Evolutionary conservation across 495 filamentous ascomycete species (phyloP), one percentile per base, ranked within the genome.

Genomic region (Neurospora tetraspora): DNA sequence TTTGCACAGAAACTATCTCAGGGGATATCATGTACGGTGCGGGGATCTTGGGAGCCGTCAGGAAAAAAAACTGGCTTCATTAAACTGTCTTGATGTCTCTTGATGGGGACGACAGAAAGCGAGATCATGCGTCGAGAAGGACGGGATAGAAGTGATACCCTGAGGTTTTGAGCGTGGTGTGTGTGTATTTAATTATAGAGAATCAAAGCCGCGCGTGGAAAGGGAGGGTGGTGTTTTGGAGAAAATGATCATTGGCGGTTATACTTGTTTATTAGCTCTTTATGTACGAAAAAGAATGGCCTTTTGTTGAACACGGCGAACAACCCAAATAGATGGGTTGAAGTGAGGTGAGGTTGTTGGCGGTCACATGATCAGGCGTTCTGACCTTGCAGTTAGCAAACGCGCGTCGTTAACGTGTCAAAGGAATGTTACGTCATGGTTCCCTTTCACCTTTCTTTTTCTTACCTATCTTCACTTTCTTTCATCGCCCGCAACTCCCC

Each of bases 311-410:
- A 69, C 34, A 16, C 1, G 4, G 5, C 45, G 11, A n/a, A 71
- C 36, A 18, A 18, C 23, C 20, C n/a, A 5, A 14, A 65, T n/a
- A n/a, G n/a, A n/a, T 20, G 42, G 4, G 36, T 20, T 68, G 18
- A 37, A 23, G 23, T 69, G 36, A 71, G 7, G 40, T 36, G 43
- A 43, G 5, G 31, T 34, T 70, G 45, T 36, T 31, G 36, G 27
- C 23, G 18, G 45, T 71, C 77, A 79, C 76, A 74, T 79, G 77
- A 79, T 70, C 42, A 75, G 73, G 75, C 71, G 76, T 59, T 39
- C 16, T 20, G 37, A 14, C 45, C 47, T 75, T 71, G 72, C 40
- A 69, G 39, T 39, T 43, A 43, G 36, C 38, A 36, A 39, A 37
- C 61, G 53, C 65, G 53, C 39, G 9, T 23, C 65, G 73, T 31